These are phyloP conservation scores for Lolium rigidum DNA, from an alignment of 176 grass and related monocot species.

Conservation along the genomic window DNA sequence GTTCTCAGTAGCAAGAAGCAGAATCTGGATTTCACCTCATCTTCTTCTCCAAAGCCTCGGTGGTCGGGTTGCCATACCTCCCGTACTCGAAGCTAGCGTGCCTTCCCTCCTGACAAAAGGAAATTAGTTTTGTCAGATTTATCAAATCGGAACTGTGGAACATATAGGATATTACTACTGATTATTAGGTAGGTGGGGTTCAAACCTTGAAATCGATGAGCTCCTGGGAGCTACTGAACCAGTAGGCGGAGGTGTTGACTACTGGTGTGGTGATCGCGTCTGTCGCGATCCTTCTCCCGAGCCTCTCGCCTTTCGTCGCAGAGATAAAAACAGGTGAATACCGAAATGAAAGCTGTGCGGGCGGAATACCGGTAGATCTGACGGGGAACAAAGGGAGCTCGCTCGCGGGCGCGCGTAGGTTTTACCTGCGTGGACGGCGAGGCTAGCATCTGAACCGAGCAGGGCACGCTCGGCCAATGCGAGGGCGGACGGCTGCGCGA, in stretches of 20 bases:
- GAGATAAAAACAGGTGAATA: constrained; percentile 26
- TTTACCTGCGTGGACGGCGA: constrained; percentile 94
- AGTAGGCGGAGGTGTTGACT: constrained; percentile 98
- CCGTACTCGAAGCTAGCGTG: constrained; percentile 97
- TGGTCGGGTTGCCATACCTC: constrained; percentile 97
- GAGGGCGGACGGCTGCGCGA: constrained; percentile 64
- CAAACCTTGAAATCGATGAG: constrained; percentile 96
- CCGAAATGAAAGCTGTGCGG: background rate
- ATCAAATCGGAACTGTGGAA: constrained; percentile 23
- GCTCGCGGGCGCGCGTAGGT: background rate
- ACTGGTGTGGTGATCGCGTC: constrained; percentile 97
- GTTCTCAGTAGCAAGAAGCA: background rate
- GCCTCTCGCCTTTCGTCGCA: constrained; percentile 79
- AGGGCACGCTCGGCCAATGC: constrained; percentile 57
- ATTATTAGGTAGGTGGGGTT: background rate
- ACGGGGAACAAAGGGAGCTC: background rate
- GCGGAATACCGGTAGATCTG: constrained; percentile 43
- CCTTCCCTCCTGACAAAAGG: constrained; percentile 77
- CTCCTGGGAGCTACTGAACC: constrained; percentile 96
- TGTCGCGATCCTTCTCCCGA: constrained; percentile 80
- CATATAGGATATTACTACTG: background rate
- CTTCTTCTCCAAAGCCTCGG: constrained; percentile 94
- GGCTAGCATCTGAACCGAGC: constrained; percentile 92
- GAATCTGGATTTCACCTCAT: constrained; percentile 68
- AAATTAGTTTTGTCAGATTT: constrained; percentile 6